Conservation (phyloP, 176 grass and related monocot genomes). For the Echinochloa phyllopogon region DNA sequence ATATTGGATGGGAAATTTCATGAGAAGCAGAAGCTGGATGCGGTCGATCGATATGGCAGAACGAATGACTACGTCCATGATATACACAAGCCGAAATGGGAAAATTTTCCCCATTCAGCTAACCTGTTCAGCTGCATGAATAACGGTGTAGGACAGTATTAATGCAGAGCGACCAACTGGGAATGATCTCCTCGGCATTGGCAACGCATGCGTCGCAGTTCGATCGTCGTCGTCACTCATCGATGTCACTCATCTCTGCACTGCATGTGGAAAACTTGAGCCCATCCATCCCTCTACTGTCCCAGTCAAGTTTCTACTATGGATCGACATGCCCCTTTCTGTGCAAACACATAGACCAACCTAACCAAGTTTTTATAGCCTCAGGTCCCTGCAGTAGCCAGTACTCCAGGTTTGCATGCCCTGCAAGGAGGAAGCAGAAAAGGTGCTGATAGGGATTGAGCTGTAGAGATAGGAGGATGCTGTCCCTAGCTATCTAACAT, state of each 20-base stretch:
- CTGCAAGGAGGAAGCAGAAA: slow-evolving; percentile 40
- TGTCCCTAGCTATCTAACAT: background rate
- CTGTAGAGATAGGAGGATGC: background rate
- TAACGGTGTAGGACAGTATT: background rate
- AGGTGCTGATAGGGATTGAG: background rate
- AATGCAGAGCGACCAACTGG: background rate
- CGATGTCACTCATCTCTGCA: slow-evolving; percentile 44
- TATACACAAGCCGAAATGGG: background rate
- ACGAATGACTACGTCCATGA: background rate
- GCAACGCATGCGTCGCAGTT: slow-evolving; percentile 15
- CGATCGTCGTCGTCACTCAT: slow-evolving; percentile 20
- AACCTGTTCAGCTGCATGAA: background rate
- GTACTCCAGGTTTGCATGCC: slow-evolving; percentile 3
- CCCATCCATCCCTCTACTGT: slow-evolving; percentile 40
- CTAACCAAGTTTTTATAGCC: slow-evolving; percentile 11
- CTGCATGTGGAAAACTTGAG: slow-evolving; percentile 47
- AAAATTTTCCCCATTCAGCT: background rate
- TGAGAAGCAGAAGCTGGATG: background rate
- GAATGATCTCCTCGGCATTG: background rate
- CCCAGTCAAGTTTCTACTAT: slow-evolving; percentile 57
- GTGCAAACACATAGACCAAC: slow-evolving; percentile 39
- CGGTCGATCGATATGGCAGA: background rate
- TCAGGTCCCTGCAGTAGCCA: background rate
- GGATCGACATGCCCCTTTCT: slow-evolving; percentile 41
- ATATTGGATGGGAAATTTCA: background rate